Conservation (phyloP, 192 early-diverging fungal species). For the Umbelopsis sp. region DNA sequence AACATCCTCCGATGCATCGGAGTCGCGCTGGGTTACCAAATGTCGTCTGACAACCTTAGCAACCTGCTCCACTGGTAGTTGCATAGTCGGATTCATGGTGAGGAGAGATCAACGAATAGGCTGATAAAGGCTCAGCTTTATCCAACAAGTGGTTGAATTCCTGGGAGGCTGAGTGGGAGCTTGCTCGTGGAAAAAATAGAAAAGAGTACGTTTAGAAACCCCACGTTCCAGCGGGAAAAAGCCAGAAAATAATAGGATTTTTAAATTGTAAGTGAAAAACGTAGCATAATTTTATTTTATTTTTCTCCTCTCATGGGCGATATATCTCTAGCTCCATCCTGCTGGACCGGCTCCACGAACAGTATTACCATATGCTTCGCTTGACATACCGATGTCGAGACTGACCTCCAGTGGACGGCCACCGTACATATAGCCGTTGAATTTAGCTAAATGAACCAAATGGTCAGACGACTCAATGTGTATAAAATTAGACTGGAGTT, state of each 20-base stretch:
- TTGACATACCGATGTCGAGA: constrained; percentile 29
- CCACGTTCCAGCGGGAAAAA: no score
- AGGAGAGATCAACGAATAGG: not conserved
- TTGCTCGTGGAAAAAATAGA: not conserved
- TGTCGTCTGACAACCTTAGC: constrained; percentile 73
- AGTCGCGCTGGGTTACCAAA: constrained; percentile 62
- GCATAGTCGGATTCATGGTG: constrained; percentile 26
- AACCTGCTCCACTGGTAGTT: constrained; percentile 57
- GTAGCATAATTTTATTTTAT: no score
- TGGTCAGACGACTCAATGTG: not conserved
- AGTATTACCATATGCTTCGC: no score
- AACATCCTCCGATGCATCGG: constrained; percentile 56
- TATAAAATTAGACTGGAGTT: not conserved
- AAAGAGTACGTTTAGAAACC: no score
- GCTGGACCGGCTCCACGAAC: no score
- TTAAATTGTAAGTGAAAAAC: no score
- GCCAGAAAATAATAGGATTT: no score
- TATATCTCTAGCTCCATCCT: no score
- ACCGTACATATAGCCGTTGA: constrained; percentile 54
- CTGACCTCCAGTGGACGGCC: constrained; percentile 50
- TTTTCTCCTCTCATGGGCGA: no score
- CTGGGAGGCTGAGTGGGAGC: not conserved
- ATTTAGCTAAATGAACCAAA: constrained; percentile 38
- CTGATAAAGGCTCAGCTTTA: not conserved
- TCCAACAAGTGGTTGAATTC: not conserved